phyloP scores from a whole-genome alignment of 148 eudicot genomes.

The Rhododendron vialii region DNA sequence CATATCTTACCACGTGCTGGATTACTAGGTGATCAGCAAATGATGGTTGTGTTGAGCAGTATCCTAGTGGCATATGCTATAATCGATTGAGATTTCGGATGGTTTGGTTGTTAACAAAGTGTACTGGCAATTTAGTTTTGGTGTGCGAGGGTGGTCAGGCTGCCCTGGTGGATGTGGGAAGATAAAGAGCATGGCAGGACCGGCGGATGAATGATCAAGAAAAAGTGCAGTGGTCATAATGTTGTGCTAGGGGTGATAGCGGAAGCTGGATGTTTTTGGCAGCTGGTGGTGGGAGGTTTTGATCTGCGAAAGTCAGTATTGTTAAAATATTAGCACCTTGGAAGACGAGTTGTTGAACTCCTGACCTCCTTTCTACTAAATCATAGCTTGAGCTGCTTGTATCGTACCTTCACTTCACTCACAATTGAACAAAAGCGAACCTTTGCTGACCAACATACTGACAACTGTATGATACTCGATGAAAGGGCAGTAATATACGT shows the following conservation, averaged over 20 bases:
- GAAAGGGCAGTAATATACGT: not conserved
- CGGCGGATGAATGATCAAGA: not conserved
- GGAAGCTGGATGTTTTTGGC: not conserved
- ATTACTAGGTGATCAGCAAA: not conserved
- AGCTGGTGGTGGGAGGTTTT: not conserved
- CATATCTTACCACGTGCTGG: not conserved
- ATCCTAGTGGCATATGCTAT: not conserved
- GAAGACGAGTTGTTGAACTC: too few species aligned
- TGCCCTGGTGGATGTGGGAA: not conserved
- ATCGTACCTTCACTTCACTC: too few species aligned
- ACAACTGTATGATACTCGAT: not conserved
- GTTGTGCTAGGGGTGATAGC: not conserved
- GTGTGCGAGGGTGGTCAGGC: not conserved
- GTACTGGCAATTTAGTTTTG: not conserved
- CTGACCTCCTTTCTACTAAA: too few species aligned
- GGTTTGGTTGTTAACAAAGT: not conserved
- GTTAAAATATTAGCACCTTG: too few species aligned
- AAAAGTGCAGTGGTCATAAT: not conserved
- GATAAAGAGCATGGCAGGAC: not conserved
- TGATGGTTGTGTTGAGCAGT: not conserved
- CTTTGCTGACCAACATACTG: too few species aligned
- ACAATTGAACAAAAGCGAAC: too few species aligned
- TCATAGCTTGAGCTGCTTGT: too few species aligned
- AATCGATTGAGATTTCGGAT: not conserved
- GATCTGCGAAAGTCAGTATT: too few species aligned